Base-by-base conservation (phyloP, 305 asterid species). In the Stenogyne calaminthoides region DNA sequence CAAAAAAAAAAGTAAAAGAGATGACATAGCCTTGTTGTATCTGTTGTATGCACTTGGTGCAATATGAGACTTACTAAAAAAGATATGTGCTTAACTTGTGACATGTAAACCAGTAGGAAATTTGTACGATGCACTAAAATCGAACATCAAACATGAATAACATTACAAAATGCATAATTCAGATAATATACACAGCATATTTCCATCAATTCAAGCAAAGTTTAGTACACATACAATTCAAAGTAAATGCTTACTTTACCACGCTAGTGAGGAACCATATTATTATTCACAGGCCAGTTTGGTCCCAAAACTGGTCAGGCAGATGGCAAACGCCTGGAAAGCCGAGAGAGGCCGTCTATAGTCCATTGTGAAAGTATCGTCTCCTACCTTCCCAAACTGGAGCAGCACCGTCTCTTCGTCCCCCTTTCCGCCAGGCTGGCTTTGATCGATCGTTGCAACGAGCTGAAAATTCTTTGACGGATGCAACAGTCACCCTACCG, bases 381-480 rank as follows among this genome's bases (percentile, higher is more conserved):
- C 93, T 9, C 86, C 97, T 3, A 91, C 95, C 81, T 91, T 91
- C 46, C 99, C 96, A 75, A 91, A 94, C 82, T 94, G 99, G 9
- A 94, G 95, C 63, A 94, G 76, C 73, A 94, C 99, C 1, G 85
- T 94, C 49, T 90, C 99, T 64, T 88, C 97, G 0, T 89, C 96
- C 0, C 96, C 96, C 77, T 78, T 91, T 52, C 96, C 91, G 22
- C 84, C 88, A 0, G 96, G 95, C 59, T 76, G 96, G 72, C 96
- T 90, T 69, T 81, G 99, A 76, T 90, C 97, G 60, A 86, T 7
- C 0, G 89, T 86, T 4, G 97, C 96, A 16, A 87, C 92, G 32
- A 94, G 85, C 64, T 94, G 97, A 71, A 94, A 94, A 71, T 94
- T 94, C 88, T 94, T n/a, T 94, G 9, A 94, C 99, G 0, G 99